These are phyloP conservation scores for Chrysanthemum makinoi DNA, from an alignment of 129 eudicot genomes.

Conservation along the genomic window DNA sequence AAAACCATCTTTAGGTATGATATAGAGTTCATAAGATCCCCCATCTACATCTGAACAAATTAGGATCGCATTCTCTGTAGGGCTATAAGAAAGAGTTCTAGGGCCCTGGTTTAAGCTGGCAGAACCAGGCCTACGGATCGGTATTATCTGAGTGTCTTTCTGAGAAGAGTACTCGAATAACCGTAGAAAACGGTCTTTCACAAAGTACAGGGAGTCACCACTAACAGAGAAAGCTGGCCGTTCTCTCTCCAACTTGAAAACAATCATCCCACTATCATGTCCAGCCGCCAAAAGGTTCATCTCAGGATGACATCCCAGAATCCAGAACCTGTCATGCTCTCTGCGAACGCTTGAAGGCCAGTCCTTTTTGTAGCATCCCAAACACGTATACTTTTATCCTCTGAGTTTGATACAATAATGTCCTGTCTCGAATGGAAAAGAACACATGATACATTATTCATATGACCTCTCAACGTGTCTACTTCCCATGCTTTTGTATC, in stretches of 20 bases:
- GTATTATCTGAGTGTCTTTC: constrained; percentile 63
- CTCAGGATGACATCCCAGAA: constrained; percentile 51
- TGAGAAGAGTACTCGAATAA: constrained; percentile 63
- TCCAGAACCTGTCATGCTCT: constrained; percentile 59
- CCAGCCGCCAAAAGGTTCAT: constrained; percentile 57
- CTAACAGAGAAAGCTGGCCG: constrained; percentile 76
- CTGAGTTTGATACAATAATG: constrained; percentile 53
- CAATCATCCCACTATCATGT: constrained; percentile 71
- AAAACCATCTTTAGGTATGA: constrained; percentile 59
- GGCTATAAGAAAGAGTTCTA: constrained; percentile 63
- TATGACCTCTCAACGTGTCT: constrained; percentile 80
- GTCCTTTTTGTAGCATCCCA: constrained; percentile 60
- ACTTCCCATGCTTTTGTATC: constrained; percentile 92
- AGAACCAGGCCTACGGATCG: constrained; percentile 80
- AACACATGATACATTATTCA: constrained; percentile 81
- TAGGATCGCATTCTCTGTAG: constrained; percentile 64
- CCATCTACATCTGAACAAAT: constrained; percentile 71
- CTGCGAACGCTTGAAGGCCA: constrained; percentile 52
- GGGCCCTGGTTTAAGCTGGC: constrained; percentile 66
- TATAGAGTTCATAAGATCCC: constrained; percentile 69
- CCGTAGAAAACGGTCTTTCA: constrained; percentile 69
- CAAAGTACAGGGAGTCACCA: constrained; percentile 58
- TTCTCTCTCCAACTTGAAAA: constrained; percentile 70
- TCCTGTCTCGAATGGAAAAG: constrained; percentile 49
- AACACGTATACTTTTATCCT: constrained; percentile 52